phyloP scores from a whole-genome alignment of 73 alveolate genomes.

The Effrenium voratum region DNA sequence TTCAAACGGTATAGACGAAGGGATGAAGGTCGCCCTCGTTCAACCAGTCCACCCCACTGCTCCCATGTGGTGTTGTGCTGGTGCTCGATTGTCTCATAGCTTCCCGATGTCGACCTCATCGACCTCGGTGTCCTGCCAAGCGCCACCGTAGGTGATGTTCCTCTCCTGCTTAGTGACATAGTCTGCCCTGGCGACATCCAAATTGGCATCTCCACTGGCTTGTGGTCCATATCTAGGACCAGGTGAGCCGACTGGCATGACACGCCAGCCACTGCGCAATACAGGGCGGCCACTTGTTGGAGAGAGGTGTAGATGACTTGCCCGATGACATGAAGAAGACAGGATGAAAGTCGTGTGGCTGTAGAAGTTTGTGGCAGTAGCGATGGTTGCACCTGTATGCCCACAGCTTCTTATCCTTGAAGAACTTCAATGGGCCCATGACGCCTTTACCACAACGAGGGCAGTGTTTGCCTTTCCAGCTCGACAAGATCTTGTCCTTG shows the following conservation, averaged over 20 bases:
- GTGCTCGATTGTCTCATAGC: not conserved
- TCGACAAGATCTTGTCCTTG: not conserved
- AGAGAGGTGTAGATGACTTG: not conserved
- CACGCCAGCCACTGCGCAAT: not conserved
- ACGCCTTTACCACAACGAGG: not conserved
- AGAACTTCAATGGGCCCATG: not conserved
- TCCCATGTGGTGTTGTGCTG: not conserved
- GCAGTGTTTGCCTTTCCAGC: not conserved
- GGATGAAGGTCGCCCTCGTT: not conserved
- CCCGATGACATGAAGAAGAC: not conserved
- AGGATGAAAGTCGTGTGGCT: not conserved
- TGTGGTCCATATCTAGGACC: not conserved
- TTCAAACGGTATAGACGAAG: not conserved
- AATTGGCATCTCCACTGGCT: not conserved
- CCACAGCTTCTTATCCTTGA: not conserved
- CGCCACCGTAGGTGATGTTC: not conserved
- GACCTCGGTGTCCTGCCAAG: not conserved
- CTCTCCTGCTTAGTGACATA: not conserved
- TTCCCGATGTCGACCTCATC: not conserved
- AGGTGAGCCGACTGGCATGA: not conserved
- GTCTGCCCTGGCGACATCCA: not conserved
- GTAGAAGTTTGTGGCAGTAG: not conserved
- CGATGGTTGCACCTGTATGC: not conserved
- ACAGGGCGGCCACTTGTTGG: not conserved
- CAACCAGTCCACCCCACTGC: slow-evolving; percentile 1